A percentile compares a stretch with the other conserved stretches of the same genome.
Evolutionary conservation across 371 early-diverging fungal species (phyloP).

Genomic region (Umbelopsis sp.): DNA sequence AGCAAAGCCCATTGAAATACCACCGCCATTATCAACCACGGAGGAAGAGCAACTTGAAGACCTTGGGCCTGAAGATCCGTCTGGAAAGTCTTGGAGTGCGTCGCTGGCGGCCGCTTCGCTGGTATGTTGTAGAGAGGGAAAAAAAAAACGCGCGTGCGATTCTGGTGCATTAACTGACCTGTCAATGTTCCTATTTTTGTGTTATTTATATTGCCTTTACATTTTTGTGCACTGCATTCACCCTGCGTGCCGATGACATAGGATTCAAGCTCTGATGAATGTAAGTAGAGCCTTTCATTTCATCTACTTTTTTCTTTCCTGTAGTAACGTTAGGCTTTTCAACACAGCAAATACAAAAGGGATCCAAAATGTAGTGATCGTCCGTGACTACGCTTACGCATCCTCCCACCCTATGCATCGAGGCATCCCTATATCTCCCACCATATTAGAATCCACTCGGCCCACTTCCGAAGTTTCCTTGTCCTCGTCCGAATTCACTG

Average conservation of each 20-base stretch:
- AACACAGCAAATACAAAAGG: neutral
- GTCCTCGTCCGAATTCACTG: constrained; percentile 43
- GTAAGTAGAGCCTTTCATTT: neutral
- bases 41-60: constrained; percentile 17
- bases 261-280: constrained; percentile 15
- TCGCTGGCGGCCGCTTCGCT: constrained; percentile 18
- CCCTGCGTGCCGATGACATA: constrained; percentile 9
- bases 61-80: constrained; percentile 7
- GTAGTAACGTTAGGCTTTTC: too few species aligned
- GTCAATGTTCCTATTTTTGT: neutral
- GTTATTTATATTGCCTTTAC: too few species aligned
- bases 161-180: neutral
- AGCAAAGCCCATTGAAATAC: constrained; percentile 16
- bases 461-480: constrained; percentile 26
- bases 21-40: constrained; percentile 10
- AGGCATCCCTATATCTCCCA: constrained; percentile 47
- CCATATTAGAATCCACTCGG: constrained; percentile 27
- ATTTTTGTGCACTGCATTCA: neutral
- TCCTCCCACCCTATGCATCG: constrained; percentile 59
- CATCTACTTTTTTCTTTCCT: neutral
- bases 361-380: constrained; percentile 29
- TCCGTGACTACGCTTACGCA: constrained; percentile 77
- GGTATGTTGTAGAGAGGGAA: neutral
- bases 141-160: neutral
- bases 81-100: constrained; percentile 19